These are phyloP conservation scores for Abelmoschus esculentus DNA, from an alignment of 345 rosid species.

Conservation along the genomic window DNA sequence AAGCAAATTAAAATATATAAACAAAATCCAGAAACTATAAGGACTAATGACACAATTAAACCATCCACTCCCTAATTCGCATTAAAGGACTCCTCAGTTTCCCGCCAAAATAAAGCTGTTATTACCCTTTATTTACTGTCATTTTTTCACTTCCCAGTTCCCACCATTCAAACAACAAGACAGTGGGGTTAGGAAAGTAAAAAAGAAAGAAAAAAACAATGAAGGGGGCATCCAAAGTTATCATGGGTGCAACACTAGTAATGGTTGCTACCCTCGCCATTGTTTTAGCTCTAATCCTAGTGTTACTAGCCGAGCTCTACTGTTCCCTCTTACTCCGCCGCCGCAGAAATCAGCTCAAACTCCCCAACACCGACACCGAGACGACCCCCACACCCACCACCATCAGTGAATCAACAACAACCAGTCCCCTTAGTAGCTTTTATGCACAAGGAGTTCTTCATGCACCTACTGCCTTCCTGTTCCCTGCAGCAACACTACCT, in stretches of 20 bases:
- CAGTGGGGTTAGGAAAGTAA: background rate
- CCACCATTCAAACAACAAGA: background rate
- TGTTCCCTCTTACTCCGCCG: slow-evolving; percentile 70
- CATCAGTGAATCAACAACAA: slow-evolving; percentile 18
- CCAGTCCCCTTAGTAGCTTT: slow-evolving; percentile 36
- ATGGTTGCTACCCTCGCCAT: slow-evolving; percentile 75
- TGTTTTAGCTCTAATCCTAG: slow-evolving; percentile 60
- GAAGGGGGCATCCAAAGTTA: slow-evolving; percentile 73
- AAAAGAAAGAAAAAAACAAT: slow-evolving; percentile 21
- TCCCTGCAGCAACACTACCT: slow-evolving; percentile 25
- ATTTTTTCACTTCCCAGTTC: background rate
- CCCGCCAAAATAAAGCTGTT: slow-evolving; percentile 33
- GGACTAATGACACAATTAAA: too few species aligned
- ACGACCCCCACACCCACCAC: slow-evolving; percentile 7
- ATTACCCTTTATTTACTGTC: slow-evolving; percentile 6
- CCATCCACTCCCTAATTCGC: slow-evolving; percentile 11
- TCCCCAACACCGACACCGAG: slow-evolving; percentile 17
- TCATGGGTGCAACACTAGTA: slow-evolving; percentile 73
- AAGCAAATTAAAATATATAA: too few species aligned
- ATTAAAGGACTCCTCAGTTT: slow-evolving; percentile 22
- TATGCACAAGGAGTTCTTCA: slow-evolving; percentile 62
- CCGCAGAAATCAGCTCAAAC: slow-evolving; percentile 29
- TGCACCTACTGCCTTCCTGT: slow-evolving; percentile 50
- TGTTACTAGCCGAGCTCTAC: slow-evolving; percentile 77
- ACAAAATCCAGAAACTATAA: too few species aligned